phyloP scores from a whole-genome alignment of 2,329 filamentous ascomycete species.

The Aureobasidium melanogenum region DNA sequence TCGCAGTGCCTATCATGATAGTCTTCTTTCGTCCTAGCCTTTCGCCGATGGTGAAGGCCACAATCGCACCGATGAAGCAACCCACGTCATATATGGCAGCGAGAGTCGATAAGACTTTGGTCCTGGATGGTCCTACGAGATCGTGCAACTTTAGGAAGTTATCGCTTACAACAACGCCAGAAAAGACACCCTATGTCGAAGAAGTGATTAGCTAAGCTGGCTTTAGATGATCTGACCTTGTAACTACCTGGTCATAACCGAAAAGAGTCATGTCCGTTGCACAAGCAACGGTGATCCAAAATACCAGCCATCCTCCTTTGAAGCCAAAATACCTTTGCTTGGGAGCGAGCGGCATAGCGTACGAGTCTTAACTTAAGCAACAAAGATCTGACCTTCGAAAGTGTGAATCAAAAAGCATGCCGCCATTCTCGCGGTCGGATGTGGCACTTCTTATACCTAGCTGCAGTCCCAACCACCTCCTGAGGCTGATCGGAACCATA shows the following conservation, averaged over 20 bases:
- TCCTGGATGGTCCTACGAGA: constrained; percentile 30
- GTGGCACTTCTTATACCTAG: background rate
- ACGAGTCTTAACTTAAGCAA: background rate
- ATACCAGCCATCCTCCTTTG: constrained; percentile 47
- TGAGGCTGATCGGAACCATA: background rate
- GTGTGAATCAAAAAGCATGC: background rate
- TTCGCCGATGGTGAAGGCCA: constrained; percentile 42
- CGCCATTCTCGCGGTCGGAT: background rate
- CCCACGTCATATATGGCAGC: constrained; percentile 52
- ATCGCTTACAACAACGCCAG: constrained; percentile 46
- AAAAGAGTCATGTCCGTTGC: constrained; percentile 42
- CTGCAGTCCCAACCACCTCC: background rate
- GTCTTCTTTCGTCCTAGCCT: constrained; percentile 39
- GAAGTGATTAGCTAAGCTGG: constrained; percentile 32
- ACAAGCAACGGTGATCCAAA: constrained; percentile 32
- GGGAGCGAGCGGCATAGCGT: background rate
- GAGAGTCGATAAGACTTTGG: constrained; percentile 31
- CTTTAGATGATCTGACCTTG: background rate
- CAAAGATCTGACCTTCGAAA: background rate
- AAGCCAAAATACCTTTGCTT: constrained; percentile 42
- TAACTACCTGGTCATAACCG: constrained; percentile 18
- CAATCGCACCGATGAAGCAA: constrained; percentile 49
- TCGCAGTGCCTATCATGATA: constrained; percentile 38
- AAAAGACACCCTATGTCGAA: constrained; percentile 37
- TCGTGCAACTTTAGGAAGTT: constrained; percentile 43